Conservation (phyloP, 1,284 basidiomycete genomes). For the Pseudozyma sp. region DNA sequence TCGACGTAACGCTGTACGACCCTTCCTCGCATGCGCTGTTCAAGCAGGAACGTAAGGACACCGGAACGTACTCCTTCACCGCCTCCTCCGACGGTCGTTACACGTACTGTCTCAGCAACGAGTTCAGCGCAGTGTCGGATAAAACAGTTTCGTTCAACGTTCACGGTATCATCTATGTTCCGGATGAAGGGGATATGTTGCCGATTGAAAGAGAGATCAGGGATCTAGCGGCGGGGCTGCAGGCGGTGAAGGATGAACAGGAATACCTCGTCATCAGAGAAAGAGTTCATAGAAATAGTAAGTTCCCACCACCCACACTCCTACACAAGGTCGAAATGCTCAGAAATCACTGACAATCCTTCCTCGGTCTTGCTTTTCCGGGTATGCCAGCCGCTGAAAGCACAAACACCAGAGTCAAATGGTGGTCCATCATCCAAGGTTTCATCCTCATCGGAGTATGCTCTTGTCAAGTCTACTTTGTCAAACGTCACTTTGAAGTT, state of each 20-base stretch:
- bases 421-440: slow-evolving; percentile 96
- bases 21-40: slow-evolving; percentile 78
- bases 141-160: slow-evolving; percentile 99
- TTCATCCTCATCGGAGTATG: slow-evolving; percentile 88
- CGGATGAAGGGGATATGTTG: slow-evolving; percentile 78
- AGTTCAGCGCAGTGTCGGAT: slow-evolving; percentile 93
- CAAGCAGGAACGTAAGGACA: slow-evolving; percentile 86
- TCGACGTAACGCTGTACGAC: slow-evolving; percentile 86
- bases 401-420: slow-evolving; percentile 91
- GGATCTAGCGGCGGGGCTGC: slow-evolving; percentile 82
- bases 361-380: no score
- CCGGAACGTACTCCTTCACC: slow-evolving; percentile 88
- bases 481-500: slow-evolving; percentile 75
- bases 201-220: slow-evolving; percentile 97
- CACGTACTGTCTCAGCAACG: slow-evolving; percentile 98
- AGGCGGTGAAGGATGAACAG: slow-evolving; percentile 96
- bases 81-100: slow-evolving; percentile 87
- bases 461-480: slow-evolving; percentile 96
- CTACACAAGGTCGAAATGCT: no score
- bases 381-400: slow-evolving; percentile 72
- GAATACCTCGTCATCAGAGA: slow-evolving; percentile 97
- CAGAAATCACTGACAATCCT: no score
- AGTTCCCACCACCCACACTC: slow-evolving; percentile 32
- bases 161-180: slow-evolving; percentile 93
- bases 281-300: slow-evolving; percentile 87